Evolutionary conservation across 345 rosid genomes (phyloP).

Genomic region (Excoecaria agallocha): DNA sequence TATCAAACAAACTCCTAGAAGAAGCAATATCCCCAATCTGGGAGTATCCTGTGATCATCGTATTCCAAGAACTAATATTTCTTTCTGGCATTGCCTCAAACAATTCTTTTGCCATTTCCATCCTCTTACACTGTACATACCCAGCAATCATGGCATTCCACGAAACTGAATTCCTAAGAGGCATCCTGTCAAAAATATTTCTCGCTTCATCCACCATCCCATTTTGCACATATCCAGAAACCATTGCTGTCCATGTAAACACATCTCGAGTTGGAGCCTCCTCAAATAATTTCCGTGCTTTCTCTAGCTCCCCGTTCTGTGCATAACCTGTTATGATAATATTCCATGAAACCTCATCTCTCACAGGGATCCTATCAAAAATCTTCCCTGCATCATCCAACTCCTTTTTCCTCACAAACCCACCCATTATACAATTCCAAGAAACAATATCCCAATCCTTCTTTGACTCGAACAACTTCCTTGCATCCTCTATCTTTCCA

Average conservation of each 20-base stretch:
- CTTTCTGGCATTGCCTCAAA: conserved; percentile 55
- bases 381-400: conserved; percentile 43
- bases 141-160: conserved; percentile 81
- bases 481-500: conserved; percentile 55
- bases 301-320: conserved; percentile 47
- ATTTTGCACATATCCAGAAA: conserved; percentile 62
- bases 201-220: conserved; percentile 54
- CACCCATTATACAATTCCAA: conserved; percentile 68
- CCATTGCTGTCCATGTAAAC: conserved; percentile 67
- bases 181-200: conserved; percentile 49
- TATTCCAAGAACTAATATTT: conserved; percentile 63
- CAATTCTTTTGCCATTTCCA: conserved; percentile 57
- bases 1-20: conserved; percentile 51
- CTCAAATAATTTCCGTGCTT: conserved; percentile 51
- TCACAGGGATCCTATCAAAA: conserved; percentile 45
- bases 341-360: conserved; percentile 64
- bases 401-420: conserved; percentile 51
- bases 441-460: conserved; percentile 55
- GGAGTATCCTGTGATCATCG: conserved; percentile 66
- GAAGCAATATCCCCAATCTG: conserved; percentile 42
- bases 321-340: conserved; percentile 60
- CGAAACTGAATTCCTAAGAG: conserved; percentile 52
- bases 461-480: conserved; percentile 42
- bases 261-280: conserved; percentile 54
- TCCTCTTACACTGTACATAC: conserved; percentile 49